Base-by-base conservation (phyloP, 73 alveolate genomes). In the Blepharisma japonicum region DNA sequence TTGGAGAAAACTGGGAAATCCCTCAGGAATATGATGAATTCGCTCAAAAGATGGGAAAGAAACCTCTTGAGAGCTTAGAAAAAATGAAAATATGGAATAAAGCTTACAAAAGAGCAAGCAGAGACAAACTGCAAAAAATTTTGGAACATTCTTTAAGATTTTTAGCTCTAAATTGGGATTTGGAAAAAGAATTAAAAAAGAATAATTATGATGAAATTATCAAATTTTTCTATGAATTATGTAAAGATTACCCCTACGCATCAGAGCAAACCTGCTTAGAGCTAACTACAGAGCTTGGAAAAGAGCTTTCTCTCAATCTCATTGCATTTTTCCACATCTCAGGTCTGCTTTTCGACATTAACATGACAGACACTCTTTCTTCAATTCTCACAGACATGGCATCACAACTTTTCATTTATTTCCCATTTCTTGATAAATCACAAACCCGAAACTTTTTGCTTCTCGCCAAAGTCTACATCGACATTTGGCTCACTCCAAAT, bases 1-100 rank as follows among this genome's bases (percentile, higher is more conserved):
- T 9, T 61, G 74, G 74, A 25, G 74, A 61, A 25, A 61, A 61
- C 23, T 61, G 74, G 74, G 74, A n/a, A 20, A 39, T 61, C 14
- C 74, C 74, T 61, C 47, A 61, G 23, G 46, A 61, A 14, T 61
- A 18, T 25, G 23, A 61, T 2, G 74, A 61, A 9, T 61, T 61
- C 47, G 46, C 23, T 61, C 47, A 8, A 39, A 61, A 20, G 39
- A 25, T 61, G 18, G 23, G 74, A 61, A 25, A 61, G 23, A 61
- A 61, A 8, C 74, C 74, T 8, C 14, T 18, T 20, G 18, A 25
- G 14, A 9, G 49, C 47, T 8, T 61, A 18, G 49, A 25, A 18
- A 61, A 61, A 14, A 20, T 20, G 50, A 61, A 61, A 25, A 2
- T 39, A 8, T 61, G 74, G 74, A 20, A n/a, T 18, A 39, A 61